phyloP scores from a whole-genome alignment of 2,329 filamentous ascomycete species.

The Thelonectria olida region DNA sequence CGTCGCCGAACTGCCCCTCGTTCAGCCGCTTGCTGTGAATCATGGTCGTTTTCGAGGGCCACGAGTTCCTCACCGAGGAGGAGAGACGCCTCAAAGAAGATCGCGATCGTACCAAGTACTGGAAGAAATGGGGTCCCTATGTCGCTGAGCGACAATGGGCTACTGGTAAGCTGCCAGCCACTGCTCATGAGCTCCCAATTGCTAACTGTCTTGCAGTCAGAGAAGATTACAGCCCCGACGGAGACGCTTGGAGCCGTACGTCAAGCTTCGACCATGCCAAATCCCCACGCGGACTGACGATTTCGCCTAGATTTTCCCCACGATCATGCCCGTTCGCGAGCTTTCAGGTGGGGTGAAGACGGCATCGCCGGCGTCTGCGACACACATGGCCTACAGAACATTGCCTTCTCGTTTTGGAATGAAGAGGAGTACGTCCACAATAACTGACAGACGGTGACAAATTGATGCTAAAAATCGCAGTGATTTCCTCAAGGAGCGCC shows the following conservation, averaged over 20 bases:
- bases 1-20: slow-evolving; percentile 3
- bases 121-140: slow-evolving; percentile 98
- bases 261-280: slow-evolving; percentile 38
- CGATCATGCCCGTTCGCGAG: slow-evolving; percentile 86
- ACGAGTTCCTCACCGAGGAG: slow-evolving; percentile 89
- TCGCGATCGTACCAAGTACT: slow-evolving; percentile 84
- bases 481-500: slow-evolving; percentile 91
- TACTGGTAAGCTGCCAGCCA: slow-evolving; percentile 68
- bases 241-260: slow-evolving; percentile 96
- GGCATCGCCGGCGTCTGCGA: slow-evolving; percentile 95
- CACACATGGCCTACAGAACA: slow-evolving; percentile 89
- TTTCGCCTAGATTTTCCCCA: slow-evolving; percentile 83
- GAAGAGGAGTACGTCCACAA: slow-evolving; percentile 77
- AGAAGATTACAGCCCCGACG: slow-evolving; percentile 90
- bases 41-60: slow-evolving; percentile 91
- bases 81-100: slow-evolving; percentile 91
- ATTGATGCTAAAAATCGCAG: slow-evolving; percentile 62
- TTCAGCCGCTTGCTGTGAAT: slow-evolving; percentile 25
- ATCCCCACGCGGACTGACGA: slow-evolving; percentile 25
- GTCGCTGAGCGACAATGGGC: slow-evolving; percentile 96
- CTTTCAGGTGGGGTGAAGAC: slow-evolving; percentile 96
- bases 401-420: slow-evolving; percentile 98
- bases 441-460: neutral
- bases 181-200: slow-evolving; percentile 19
- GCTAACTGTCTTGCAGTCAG: slow-evolving; percentile 63